phyloP scores from a whole-genome alignment of 345 rosid genomes.

The Litchi chinensis region DNA sequence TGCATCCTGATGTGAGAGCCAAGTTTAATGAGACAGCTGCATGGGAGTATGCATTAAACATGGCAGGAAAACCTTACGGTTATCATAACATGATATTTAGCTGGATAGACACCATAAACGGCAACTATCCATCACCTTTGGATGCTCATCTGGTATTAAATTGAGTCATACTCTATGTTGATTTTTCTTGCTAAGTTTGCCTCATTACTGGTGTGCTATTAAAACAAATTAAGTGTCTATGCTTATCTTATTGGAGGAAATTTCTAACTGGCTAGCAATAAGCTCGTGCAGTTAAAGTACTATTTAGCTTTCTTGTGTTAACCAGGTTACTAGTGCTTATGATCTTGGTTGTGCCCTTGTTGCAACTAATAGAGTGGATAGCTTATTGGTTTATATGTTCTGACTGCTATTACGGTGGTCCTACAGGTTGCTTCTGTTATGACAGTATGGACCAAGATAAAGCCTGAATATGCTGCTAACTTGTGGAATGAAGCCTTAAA shows the following conservation, averaged over 20 bases:
- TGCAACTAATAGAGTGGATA: conserved; percentile 1
- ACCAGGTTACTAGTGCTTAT: not conserved
- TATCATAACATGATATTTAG: conserved; percentile 98
- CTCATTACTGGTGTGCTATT: not conserved
- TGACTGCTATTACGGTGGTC: conserved; percentile 21
- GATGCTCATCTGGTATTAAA: conserved; percentile 84
- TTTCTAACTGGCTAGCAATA: not conserved
- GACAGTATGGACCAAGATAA: conserved; percentile 91
- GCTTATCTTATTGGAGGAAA: not conserved
- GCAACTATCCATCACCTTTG: conserved; percentile 93
- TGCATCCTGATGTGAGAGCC: conserved; percentile 86
- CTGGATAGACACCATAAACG: conserved; percentile 90
- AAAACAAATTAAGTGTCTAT: not conserved
- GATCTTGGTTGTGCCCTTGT: not conserved
- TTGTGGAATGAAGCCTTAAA: conserved; percentile 96
- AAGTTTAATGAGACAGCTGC: conserved; percentile 92
- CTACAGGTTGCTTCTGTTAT: conserved; percentile 91
- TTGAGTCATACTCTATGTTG: not conserved
- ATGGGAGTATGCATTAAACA: conserved; percentile 93
- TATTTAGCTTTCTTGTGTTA: not conserved
- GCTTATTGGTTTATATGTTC: not conserved
- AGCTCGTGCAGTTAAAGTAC: not conserved
- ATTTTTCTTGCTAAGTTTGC: not conserved
- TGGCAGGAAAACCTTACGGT: conserved; percentile 91
- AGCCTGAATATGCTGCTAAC: conserved; percentile 92